A percentile compares a stretch with the other conserved stretches of the same genome.
Conservation (phyloP, 2,329 filamentous ascomycete genomes). For the Metarhizium anisopliae region DNA sequence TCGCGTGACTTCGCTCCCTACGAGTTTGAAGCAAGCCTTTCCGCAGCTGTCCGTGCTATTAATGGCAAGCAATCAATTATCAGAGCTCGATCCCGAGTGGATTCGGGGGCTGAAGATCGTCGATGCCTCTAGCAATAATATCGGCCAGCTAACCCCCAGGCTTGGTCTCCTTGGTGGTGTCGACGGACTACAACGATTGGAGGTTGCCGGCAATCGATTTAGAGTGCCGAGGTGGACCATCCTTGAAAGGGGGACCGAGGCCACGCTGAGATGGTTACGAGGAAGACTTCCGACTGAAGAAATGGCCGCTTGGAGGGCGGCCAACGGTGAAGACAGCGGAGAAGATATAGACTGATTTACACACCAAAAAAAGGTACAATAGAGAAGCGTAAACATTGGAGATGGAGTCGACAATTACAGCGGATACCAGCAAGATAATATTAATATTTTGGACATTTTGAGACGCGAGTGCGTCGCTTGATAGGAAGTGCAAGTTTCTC, state of each 20-base stretch:
- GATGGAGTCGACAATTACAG: background rate
- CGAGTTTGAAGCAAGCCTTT: constrained; percentile 53
- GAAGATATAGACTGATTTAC: constrained; percentile 11
- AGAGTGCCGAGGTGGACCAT: constrained; percentile 78
- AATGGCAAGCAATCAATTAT: constrained; percentile 70
- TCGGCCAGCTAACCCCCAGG: constrained; percentile 69
- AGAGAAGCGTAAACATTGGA: background rate
- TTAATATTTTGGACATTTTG: background rate
- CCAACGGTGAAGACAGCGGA: constrained; percentile 28
- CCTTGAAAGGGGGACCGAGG: constrained; percentile 79
- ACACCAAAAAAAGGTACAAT: background rate
- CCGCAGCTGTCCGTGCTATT: constrained; percentile 63
- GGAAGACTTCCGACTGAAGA: constrained; percentile 61
- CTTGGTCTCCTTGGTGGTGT: constrained; percentile 66
- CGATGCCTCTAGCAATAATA: constrained; percentile 78
- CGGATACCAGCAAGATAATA: background rate
- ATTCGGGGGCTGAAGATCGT: constrained; percentile 67
- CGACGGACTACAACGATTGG: constrained; percentile 53
- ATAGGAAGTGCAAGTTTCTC: background rate
- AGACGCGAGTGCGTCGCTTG: background rate
- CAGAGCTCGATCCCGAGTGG: constrained; percentile 61
- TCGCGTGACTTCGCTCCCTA: constrained; percentile 62
- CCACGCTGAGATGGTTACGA: constrained; percentile 70
- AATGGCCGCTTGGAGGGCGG: constrained; percentile 46
- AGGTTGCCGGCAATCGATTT: constrained; percentile 80